These are phyloP conservation scores for Alliaria petiolata DNA, from an alignment of 345 rosid species.

Conservation along the genomic window DNA sequence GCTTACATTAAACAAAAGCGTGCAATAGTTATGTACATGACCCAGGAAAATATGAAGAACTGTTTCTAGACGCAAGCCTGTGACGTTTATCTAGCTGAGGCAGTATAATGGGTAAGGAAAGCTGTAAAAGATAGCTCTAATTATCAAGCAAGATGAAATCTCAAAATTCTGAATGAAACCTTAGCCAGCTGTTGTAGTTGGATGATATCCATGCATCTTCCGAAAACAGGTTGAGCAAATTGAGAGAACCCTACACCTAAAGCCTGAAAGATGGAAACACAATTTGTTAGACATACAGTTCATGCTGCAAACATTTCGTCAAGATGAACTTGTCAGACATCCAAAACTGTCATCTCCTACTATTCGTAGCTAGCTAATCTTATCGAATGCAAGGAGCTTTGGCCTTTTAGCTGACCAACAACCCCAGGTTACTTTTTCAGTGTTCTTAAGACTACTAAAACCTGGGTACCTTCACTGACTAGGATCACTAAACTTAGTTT, in stretches of 20 bases:
- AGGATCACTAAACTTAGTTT: slow-evolving; percentile 3
- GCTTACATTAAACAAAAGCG: too few species aligned
- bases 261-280: slow-evolving; percentile 60
- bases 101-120: neutral
- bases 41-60: neutral
- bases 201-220: slow-evolving; percentile 84
- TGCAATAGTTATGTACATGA: neutral
- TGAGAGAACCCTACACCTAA: slow-evolving; percentile 83
- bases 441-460: slow-evolving; percentile 4
- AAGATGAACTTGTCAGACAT: slow-evolving; percentile 2
- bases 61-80: slow-evolving; percentile 2
- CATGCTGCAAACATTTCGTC: neutral
- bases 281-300: slow-evolving; percentile 12
- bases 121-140: neutral
- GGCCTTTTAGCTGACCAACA: neutral
- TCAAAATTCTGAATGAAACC: slow-evolving; percentile 42
- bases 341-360: neutral
- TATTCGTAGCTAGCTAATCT: neutral
- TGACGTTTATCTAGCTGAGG: neutral
- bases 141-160: neutral
- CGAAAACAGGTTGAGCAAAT: slow-evolving; percentile 92
- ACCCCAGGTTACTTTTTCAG: neutral
- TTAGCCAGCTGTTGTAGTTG: slow-evolving; percentile 77
- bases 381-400: neutral
- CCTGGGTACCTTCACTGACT: neutral